Evolutionary conservation across 2,329 filamentous ascomycete species (phyloP), one percentile per base, ranked within the genome.

Genomic region (Meredithiella fracta): DNA sequence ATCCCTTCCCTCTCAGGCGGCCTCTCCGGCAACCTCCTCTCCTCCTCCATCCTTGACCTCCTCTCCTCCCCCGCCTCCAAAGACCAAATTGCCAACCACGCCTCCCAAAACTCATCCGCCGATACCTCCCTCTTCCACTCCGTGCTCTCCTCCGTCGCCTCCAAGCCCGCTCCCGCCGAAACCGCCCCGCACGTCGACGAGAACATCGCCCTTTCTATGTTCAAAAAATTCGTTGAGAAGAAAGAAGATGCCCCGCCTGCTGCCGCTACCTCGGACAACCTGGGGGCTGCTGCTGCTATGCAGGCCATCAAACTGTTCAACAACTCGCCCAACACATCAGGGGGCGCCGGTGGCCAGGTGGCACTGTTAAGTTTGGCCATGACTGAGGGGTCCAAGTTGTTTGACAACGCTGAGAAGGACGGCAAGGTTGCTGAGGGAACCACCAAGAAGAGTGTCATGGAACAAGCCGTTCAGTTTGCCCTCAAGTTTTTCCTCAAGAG

Each of bases 401-500:
- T 83, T 62, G 79, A 83, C 61, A 69, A 72, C 65, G 78, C 81
- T 66, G 66, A 72, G 29, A 68, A 73, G 8, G 67, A 75, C 61
- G 78, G 78, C 62, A 73, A 76, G 62, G 70, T 79, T 20, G 65
- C 71, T 2, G 68, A 74, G 23, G 74, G 76, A 25, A 78, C 83
- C 3, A 85, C 79, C 69, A 95, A 95, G 77, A 80, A 95, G 69
- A 82, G 80, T 51, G 87, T 81, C 52, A 73, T 96, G 50, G 80
- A 85, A 65, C 74, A 82, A 67, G 90, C 90, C 2, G 89, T 82
- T 1, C 83, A 94, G 74, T 84, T 86, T 77, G 90, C 89, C 2
- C 68, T 95, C 63, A 89, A 94, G 77, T 85, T 95, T 79, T 95
- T 90, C 68, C 71, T 94, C 73, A 90, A 94, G 78, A 80, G 77